Percentiles rank a stretch among this genome's conserved stretches.
Conservation (phyloP, 2,329 filamentous ascomycete genomes). For the Aspergillus sp. region DNA sequence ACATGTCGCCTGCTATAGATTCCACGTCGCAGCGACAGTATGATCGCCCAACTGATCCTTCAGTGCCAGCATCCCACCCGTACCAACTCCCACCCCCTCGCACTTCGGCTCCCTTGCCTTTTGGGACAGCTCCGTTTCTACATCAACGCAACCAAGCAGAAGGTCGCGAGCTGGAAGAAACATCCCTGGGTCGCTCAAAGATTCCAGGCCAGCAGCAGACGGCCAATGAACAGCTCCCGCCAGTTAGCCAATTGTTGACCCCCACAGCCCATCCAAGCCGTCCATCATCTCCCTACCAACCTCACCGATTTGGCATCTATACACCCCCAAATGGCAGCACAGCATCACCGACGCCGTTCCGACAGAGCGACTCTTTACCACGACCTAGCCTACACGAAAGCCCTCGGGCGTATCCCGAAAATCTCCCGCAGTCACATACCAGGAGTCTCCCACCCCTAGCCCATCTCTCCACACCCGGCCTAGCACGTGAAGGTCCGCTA, state of each 20-base stretch:
- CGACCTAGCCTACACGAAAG: slow-evolving; percentile 22
- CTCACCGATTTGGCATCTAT: slow-evolving; percentile 26
- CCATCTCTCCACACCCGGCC: slow-evolving; percentile 31
- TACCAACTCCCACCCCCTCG: slow-evolving; percentile 47
- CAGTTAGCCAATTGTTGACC: slow-evolving; percentile 44
- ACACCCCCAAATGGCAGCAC: slow-evolving; percentile 19
- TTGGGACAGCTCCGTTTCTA: slow-evolving; percentile 38
- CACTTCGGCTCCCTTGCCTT: slow-evolving; percentile 34
- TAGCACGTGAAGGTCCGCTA: slow-evolving; percentile 22
- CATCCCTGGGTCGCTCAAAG: slow-evolving; percentile 14
- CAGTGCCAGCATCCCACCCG: slow-evolving; percentile 34
- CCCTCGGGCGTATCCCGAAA: slow-evolving; percentile 22
- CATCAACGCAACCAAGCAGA: slow-evolving; percentile 29
- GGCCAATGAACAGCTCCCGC: slow-evolving; percentile 38
- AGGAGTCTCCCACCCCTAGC: slow-evolving; percentile 34
- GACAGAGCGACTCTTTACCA: slow-evolving; percentile 25
- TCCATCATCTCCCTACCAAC: slow-evolving; percentile 31
- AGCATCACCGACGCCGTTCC: slow-evolving; percentile 22
- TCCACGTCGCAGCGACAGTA: slow-evolving; percentile 29
- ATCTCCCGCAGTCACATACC: slow-evolving; percentile 21
- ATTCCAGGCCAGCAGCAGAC: slow-evolving; percentile 14
- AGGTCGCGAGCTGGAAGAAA: slow-evolving; percentile 24
- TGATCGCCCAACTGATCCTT: slow-evolving; percentile 34
- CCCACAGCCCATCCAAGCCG: slow-evolving; percentile 32
- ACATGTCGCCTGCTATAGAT: slow-evolving; percentile 39